Percentiles rank a stretch among this genome's conserved stretches.
phyloP scores from a whole-genome alignment of 352 stramenopile species.

The Salisapilia sapeloensis region DNA sequence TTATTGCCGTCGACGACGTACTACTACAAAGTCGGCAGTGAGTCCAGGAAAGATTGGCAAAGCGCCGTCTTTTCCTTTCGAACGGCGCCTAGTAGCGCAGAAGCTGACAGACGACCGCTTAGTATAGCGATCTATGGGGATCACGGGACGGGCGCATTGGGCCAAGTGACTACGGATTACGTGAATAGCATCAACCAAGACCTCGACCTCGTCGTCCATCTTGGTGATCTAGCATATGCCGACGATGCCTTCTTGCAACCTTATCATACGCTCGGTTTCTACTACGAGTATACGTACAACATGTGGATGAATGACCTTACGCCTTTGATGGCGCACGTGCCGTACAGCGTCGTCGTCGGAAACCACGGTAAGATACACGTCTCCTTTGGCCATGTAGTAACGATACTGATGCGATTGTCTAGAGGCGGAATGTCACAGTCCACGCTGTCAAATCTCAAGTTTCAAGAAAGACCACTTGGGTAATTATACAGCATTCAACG shows the following conservation, averaged over 20 bases:
- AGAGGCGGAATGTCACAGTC: constrained; percentile 26
- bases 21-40: constrained; percentile 9
- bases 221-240: constrained; percentile 23
- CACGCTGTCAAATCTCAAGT: constrained; percentile 10
- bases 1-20: constrained; percentile 9
- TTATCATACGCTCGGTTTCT: constrained; percentile 10
- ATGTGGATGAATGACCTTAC: constrained; percentile 33
- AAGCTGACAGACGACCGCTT: constrained; percentile 3
- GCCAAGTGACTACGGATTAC: constrained; percentile 4
- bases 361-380: no score
- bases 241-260: constrained; percentile 11
- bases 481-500: constrained; percentile 45
- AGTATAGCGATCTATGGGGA: constrained; percentile 9
- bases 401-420: no score
- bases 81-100: constrained; percentile 4
- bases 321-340: constrained; percentile 13
- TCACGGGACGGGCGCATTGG: constrained; percentile 7
- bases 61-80: constrained; percentile 5
- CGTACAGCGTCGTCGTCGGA: constrained; percentile 48
- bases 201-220: constrained; percentile 14
- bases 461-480: constrained; percentile 20
- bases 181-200: constrained; percentile 6
- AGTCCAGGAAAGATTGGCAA: not conserved
- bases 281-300: constrained; percentile 34
- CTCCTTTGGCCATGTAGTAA: no score